Conservation (phyloP, 2,329 filamentous ascomycete species). For the Diplodia sapinea region DNA sequence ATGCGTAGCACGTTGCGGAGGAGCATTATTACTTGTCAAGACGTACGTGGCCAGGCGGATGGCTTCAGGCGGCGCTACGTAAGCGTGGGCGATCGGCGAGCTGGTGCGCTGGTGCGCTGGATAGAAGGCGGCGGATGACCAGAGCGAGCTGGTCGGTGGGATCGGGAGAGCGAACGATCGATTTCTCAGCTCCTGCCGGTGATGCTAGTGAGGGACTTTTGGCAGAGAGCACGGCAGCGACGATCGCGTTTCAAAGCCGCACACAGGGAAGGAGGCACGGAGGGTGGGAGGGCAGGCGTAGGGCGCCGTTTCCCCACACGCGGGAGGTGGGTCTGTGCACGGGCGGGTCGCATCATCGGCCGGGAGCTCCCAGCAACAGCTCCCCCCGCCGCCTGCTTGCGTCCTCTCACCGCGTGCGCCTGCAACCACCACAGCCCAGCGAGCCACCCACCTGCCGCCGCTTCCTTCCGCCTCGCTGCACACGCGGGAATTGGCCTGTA, state of each 20-base stretch:
- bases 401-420: background rate
- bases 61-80: background rate
- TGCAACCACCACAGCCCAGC: background rate
- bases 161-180: too few relatives aligned
- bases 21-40: background rate
- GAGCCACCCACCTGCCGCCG: background rate
- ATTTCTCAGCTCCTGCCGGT: background rate
- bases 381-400: background rate
- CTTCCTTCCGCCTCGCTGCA: background rate
- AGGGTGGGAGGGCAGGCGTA: background rate
- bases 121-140: background rate
- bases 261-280: background rate
- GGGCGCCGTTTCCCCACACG: constrained; percentile 23
- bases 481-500: too few relatives aligned
- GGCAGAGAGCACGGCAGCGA: constrained; percentile 1
- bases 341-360: constrained; percentile 20
- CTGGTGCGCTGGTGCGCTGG: background rate
- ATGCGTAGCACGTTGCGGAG: constrained; percentile 6
- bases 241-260: constrained; percentile 15
- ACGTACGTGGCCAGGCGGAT: background rate
- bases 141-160: too few relatives aligned
- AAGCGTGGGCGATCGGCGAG: constrained; percentile 6
- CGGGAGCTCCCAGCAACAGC: constrained; percentile 2
- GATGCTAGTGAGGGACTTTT: background rate
- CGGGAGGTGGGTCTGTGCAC: constrained; percentile 8